These are phyloP conservation scores for Phytophthora aleatoria DNA, from an alignment of 352 stramenopile genomes.

Conservation along the genomic window DNA sequence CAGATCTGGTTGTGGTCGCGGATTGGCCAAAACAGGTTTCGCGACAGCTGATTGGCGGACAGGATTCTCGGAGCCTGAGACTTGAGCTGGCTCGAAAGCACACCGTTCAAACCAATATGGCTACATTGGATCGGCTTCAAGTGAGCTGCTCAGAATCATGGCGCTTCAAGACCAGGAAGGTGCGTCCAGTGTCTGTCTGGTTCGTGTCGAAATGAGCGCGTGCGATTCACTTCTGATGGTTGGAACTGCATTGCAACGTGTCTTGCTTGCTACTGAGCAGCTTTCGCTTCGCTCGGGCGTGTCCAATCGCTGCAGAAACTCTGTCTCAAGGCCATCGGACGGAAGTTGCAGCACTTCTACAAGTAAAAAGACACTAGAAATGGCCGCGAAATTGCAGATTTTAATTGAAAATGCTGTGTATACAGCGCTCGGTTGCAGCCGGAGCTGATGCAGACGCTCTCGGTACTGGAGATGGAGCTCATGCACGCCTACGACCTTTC, in stretches of 20 bases:
- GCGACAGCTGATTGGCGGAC: conserved; percentile 16
- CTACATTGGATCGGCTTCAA: conserved; percentile 2
- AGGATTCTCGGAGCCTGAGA: not conserved
- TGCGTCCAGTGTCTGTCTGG: not conserved
- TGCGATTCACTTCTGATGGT: not conserved
- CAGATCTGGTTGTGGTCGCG: not conserved
- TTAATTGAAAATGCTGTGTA: not conserved
- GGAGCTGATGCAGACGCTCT: conserved; percentile 13
- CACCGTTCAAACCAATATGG: conserved; percentile 3
- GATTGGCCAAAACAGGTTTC: conserved; percentile 8
- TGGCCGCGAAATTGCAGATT: not conserved
- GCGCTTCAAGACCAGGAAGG: conserved; percentile 24
- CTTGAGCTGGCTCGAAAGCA: conserved; percentile 7
- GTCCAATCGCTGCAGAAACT: conserved; percentile 37
- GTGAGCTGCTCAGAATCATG: not conserved
- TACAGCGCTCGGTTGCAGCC: conserved; percentile 16
- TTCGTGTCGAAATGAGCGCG: not conserved
- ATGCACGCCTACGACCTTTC: conserved; percentile 36
- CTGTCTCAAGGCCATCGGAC: conserved; percentile 35
- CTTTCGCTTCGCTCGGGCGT: not conserved
- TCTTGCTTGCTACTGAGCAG: not conserved
- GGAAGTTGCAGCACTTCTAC: conserved; percentile 37
- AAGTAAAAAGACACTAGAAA: conserved; percentile 19
- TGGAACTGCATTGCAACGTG: not conserved
- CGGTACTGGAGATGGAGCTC: conserved; percentile 25